Conservation (phyloP, 371 early-diverging fungal species). For the Rhizopus delemar region DNA sequence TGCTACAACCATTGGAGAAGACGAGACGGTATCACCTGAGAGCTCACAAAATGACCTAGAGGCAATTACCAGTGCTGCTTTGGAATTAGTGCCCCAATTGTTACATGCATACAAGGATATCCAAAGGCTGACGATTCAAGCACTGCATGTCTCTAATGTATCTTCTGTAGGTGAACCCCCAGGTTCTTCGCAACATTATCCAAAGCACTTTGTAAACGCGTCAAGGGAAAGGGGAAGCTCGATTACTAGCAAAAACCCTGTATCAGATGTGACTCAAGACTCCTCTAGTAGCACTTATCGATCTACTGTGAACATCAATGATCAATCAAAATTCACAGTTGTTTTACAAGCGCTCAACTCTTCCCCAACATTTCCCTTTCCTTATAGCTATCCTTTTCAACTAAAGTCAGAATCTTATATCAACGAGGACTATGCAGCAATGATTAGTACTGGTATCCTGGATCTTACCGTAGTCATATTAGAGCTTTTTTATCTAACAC, state of each 20-base stretch:
- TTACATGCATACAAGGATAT: conserved; percentile 48
- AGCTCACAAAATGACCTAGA: conserved; percentile 23
- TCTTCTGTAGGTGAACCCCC: background rate
- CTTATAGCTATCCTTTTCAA: conserved; percentile 44
- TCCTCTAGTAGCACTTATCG: background rate
- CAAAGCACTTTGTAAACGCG: conserved; percentile 14
- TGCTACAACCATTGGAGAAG: conserved; percentile 33
- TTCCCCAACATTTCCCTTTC: conserved; percentile 43
- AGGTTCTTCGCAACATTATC: background rate
- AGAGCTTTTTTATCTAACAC: conserved; percentile 50
- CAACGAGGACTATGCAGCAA: conserved; percentile 29
- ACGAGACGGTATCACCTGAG: conserved; percentile 22
- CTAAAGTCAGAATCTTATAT: conserved; percentile 22
- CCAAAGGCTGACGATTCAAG: conserved; percentile 43
- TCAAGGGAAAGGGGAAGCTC: conserved; percentile 19
- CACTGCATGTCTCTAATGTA: conserved; percentile 33
- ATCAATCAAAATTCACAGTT: conserved; percentile 21
- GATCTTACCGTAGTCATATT: conserved; percentile 52
- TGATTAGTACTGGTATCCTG: conserved; percentile 49
- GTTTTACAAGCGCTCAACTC: conserved; percentile 48
- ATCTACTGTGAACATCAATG: background rate
- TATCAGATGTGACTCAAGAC: background rate
- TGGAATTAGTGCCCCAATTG: conserved; percentile 44
- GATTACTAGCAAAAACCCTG: conserved; percentile 5
- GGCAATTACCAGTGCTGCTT: conserved; percentile 28